Evolutionary conservation across 2,329 filamentous ascomycete species (phyloP).

Genomic region (Colletotrichum sp.): DNA sequence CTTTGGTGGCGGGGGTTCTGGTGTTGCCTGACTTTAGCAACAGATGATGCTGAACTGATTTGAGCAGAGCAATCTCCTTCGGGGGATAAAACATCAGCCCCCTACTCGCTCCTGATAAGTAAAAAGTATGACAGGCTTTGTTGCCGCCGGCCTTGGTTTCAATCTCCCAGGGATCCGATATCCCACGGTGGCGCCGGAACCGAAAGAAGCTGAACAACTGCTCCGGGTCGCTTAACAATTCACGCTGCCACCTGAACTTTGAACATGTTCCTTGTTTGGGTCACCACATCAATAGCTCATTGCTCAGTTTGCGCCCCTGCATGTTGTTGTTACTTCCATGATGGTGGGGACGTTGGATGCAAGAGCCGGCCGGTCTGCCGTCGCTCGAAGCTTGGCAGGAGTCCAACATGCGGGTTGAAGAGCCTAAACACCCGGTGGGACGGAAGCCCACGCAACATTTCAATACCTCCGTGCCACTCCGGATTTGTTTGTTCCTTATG

Average conservation of each 20-base stretch:
- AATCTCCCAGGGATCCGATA: neutral
- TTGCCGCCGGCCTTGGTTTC: neutral
- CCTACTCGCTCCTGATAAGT: fast-evolving
- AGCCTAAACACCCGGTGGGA: neutral
- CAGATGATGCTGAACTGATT: neutral
- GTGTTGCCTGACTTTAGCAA: neutral
- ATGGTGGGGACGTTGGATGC: neutral
- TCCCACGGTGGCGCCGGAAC: neutral
- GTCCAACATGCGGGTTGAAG: neutral
- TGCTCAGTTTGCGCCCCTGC: neutral
- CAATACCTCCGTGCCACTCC: fast-evolving
- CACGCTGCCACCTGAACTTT: neutral
- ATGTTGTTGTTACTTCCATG: neutral
- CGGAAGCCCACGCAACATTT: fast-evolving
- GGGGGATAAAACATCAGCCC: neutral
- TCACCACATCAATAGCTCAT: neutral
- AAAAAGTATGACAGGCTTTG: neutral
- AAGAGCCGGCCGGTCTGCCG: neutral
- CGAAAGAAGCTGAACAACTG: neutral
- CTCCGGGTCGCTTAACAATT: fast-evolving
- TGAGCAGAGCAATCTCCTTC: neutral
- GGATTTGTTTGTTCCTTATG: neutral
- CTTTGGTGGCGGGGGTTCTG: neutral
- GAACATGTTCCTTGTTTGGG: neutral
- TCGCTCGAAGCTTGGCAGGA: neutral